Base-by-base conservation (phyloP, 306 rosid genomes). In the Pyrus communis region DNA sequence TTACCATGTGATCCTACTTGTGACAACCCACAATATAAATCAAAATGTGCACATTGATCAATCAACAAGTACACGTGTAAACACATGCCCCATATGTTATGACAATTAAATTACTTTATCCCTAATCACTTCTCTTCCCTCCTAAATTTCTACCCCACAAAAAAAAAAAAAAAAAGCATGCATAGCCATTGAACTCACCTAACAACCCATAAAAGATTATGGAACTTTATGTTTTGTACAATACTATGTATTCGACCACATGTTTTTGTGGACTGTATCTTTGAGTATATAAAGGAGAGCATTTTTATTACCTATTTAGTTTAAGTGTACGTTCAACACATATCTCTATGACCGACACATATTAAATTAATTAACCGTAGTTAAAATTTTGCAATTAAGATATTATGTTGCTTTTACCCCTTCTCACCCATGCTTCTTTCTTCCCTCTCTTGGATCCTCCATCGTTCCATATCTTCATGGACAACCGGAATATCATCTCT, bases 11-110 rank as follows among this genome's bases (percentile, higher is more conserved):
- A 71, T 40, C 43, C 43, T 40, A 40, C 35, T 73, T 55, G 42
- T 73, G 79, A 67, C 73, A 30, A 22, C 70, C 71, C 62, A 80
- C 75, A 35, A 11, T 43, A 67, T 58, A 43, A 59, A 67, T 15
- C 6, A 15, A 76, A 80, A 58, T 68, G 72, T 57, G 78, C 69
- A 61, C 70, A 61, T 74, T 74, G 77, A 33, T 40, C 43, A 74
- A 49, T 49, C 54, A 49, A 14, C 19, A 49, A 14, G 42, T 60
- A 27, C 69, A 74, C 60, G 61, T 74, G 77, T 63, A 61, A 23
- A 74, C 77, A 61, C 78, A 74, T 74, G 78, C 60, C 69, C 25
- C 18, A 60, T 23, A 51, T 31, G 31, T 73, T 23, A 23, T 15
- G 55, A 46, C 25, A 40, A 4, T 19, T 59, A 74, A 43, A 62